These are phyloP conservation scores for Rhodotorula sphaerocarpa DNA, from an alignment of 768 basidiomycete species.

Conservation along the genomic window DNA sequence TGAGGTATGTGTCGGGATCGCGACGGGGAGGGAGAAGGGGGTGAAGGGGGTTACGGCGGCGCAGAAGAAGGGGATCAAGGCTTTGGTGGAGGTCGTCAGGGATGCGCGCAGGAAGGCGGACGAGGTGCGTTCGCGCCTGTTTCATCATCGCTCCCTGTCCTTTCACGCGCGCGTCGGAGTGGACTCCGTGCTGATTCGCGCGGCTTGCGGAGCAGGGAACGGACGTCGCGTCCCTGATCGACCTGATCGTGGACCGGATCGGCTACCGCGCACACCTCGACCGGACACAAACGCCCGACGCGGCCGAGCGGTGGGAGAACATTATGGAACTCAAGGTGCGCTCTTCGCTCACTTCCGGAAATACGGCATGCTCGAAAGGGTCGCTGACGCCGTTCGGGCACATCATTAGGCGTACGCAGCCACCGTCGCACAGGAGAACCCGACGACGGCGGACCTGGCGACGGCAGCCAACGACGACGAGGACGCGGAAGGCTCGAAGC, in stretches of 20 bases:
- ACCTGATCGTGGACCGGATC: conserved; percentile 50
- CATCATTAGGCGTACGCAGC: conserved; percentile 25
- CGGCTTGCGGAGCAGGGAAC: conserved; percentile 48
- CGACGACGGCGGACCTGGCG: conserved; percentile 5
- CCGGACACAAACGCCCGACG: conserved; percentile 60
- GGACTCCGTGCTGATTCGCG: neutral
- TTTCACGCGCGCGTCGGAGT: neutral
- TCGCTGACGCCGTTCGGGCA: neutral
- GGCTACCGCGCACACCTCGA: conserved; percentile 62
- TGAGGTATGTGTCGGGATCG: conserved; percentile 35
- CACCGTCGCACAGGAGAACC: conserved; percentile 25
- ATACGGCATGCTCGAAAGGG: neutral
- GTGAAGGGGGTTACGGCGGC: conserved; percentile 60
- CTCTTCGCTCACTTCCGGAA: neutral
- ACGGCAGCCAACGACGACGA: neutral
- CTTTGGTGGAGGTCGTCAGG: conserved; percentile 56
- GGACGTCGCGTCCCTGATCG: conserved; percentile 47
- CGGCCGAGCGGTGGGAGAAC: conserved; percentile 73
- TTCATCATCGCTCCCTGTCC: neutral
- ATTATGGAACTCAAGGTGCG: conserved; percentile 64
- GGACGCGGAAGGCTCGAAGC: neutral
- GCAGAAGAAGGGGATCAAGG: conserved; percentile 56
- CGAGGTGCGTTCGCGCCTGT: conserved; percentile 46
- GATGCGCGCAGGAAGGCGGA: conserved; percentile 52
- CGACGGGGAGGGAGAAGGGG: conserved; percentile 38